Conservation (phyloP, 352 stramenopile species). For the Thraustotheca clavata region DNA sequence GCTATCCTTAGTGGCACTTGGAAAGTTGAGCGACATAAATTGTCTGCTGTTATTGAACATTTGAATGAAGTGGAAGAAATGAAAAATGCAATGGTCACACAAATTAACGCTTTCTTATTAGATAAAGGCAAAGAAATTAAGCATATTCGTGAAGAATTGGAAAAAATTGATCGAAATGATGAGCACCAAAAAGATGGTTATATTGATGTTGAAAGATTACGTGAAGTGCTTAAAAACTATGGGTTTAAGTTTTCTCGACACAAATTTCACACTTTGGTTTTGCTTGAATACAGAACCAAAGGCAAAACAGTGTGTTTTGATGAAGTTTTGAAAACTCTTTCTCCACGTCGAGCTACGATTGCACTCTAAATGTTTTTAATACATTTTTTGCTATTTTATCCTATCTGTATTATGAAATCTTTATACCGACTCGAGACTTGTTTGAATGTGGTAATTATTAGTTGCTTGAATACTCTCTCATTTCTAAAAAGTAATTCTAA, state of each 20-base stretch:
- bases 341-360: background rate
- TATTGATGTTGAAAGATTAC: constrained; percentile 15
- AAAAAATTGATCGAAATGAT: background rate
- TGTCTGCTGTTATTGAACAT: constrained; percentile 17
- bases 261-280: constrained; percentile 21
- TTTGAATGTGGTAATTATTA: too few relatives aligned
- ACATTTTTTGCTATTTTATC: too few relatives aligned
- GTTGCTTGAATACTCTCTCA: too few relatives aligned
- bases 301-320: constrained; percentile 12
- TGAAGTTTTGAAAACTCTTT: background rate
- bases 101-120: constrained; percentile 7
- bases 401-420: too few relatives aligned
- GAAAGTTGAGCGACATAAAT: constrained; percentile 8
- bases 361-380: too few relatives aligned
- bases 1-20: constrained; percentile 13
- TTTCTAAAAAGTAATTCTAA: too few relatives aligned
- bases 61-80: constrained; percentile 18
- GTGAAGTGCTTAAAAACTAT: constrained; percentile 10
- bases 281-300: constrained; percentile 11
- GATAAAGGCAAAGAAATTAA: background rate
- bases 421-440: too few relatives aligned
- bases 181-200: constrained; percentile 9
- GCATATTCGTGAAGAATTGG: constrained; percentile 2
- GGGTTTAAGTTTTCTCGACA: constrained; percentile 14
- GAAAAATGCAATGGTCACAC: constrained; percentile 11